Evolutionary conservation across 148 eudicot species (phyloP), one percentile per base, ranked within the genome.

Genomic region (Pouteria glomerata): DNA sequence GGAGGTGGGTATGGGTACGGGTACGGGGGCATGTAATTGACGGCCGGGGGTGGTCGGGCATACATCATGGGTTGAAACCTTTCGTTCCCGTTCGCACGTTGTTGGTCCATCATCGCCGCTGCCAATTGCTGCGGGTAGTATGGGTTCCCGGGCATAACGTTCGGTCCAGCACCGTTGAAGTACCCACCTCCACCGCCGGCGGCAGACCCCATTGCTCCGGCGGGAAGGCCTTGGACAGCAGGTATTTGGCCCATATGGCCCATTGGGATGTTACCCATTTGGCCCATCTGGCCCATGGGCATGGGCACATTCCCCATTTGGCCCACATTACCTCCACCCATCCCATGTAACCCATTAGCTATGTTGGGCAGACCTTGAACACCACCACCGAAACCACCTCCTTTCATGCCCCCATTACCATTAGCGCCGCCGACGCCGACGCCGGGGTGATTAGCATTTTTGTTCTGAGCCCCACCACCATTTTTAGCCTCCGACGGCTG

Each of bases 61-160:
- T 93, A 93, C 93, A 93, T 94, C 98, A 94, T 89, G n/a, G 94
- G 96, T 33, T 91, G 97, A 70, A 91, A 91, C 88, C 89, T 78
- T 73, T 89, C 97, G 65, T 84, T 86, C 23, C 96, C 96, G 21
- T 83, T 81, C 8, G 89, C 90, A 0, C 94, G 81, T 73, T 93
- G 98, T 73, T 93, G 98, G 82, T 85, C 85, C 98, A 93, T 90
- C 98, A 93, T 93, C 85, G 84, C 85, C 57, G 88, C 89, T 2
- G 91, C 86, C 71, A 92, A 8, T 60, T 87, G 89, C 50, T 92
- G 97, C 73, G 89, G 97, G 67, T 8, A 26, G 56, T 81, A 82
- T 73, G 80, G 73, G 75, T 81, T 82, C 41, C 85, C 89, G 7
- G 44, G 7, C 44, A 39, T 5, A 10, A 5, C 44, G 7, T 39